phyloP scores from a whole-genome alignment of 2,329 filamentous ascomycete genomes.

The Mycosphaerelloides madeirae region DNA sequence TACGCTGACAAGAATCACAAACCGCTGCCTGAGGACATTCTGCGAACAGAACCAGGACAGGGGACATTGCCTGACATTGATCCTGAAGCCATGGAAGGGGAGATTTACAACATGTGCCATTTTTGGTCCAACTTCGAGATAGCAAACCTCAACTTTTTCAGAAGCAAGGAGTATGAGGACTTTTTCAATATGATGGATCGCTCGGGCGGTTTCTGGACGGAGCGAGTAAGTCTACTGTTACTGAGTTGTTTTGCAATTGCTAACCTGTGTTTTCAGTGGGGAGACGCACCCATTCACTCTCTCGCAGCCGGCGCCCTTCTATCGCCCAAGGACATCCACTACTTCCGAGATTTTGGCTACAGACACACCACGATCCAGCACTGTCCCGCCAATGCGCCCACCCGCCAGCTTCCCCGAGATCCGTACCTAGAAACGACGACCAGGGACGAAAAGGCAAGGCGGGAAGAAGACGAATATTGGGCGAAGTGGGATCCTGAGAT shows the following conservation, averaged over 20 bases:
- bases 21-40: conserved; percentile 72
- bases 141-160: conserved; percentile 88
- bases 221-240: conserved; percentile 61
- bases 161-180: conserved; percentile 94
- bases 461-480: conserved; percentile 96
- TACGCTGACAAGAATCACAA: conserved; percentile 63
- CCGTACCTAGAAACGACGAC: conserved; percentile 58
- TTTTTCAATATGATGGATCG: conserved; percentile 99
- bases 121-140: conserved; percentile 99
- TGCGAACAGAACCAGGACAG: conserved; percentile 67
- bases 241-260: conserved; percentile 22
- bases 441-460: conserved; percentile 66
- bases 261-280: conserved; percentile 64
- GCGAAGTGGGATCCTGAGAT: conserved; percentile 78
- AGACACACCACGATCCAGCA: conserved; percentile 98
- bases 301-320: conserved; percentile 88
- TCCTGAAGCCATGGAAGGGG: conserved; percentile 90
- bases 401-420: conserved; percentile 72
- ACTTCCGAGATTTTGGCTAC: conserved; percentile 98
- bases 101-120: conserved; percentile 99
- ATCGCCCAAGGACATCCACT: conserved; percentile 79
- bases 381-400: conserved; percentile 91
- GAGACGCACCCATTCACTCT: conserved; percentile 96
- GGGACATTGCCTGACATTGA: conserved; percentile 76
- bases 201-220: conserved; percentile 98